phyloP scores from a whole-genome alignment of 148 eudicot genomes.

The Agrostemma githago region DNA sequence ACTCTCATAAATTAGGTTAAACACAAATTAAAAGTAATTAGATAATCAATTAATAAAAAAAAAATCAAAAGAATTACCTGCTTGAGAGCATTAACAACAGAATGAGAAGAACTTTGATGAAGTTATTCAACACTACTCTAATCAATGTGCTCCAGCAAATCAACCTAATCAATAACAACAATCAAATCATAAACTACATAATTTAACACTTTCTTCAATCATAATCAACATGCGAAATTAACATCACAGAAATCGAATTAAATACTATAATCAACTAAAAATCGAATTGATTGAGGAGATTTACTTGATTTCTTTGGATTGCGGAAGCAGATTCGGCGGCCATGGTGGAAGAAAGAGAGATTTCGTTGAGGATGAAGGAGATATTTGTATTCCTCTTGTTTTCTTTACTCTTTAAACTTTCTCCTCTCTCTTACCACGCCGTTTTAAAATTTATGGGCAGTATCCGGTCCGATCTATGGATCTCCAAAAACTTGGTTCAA shows the following conservation, averaged over 20 bases:
- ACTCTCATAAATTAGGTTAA: neutral
- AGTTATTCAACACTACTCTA: slow-evolving; percentile 95
- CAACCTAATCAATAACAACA: slow-evolving; percentile 37
- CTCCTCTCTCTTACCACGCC: too few species aligned
- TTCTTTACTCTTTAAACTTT: too few species aligned
- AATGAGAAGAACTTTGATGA: slow-evolving; percentile 55
- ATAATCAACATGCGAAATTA: neutral
- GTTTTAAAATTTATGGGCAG: too few species aligned
- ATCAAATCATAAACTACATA: too few species aligned
- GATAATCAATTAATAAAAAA: neutral
- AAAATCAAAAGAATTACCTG: slow-evolving; percentile 41
- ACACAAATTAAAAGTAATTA: neutral
- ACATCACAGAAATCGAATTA: too few species aligned
- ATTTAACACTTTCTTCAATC: too few species aligned
- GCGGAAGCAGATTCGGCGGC: slow-evolving; percentile 63
- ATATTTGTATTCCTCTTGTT: too few species aligned
- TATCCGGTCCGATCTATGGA: too few species aligned
- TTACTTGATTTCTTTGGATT: slow-evolving; percentile 51
- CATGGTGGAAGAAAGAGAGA: slow-evolving; percentile 35
- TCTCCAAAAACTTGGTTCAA: too few species aligned
- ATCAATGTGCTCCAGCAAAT: slow-evolving; percentile 76
- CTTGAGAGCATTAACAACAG: slow-evolving; percentile 73
- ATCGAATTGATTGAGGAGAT: neutral
- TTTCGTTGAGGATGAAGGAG: too few species aligned
- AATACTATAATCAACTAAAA: neutral